Evolutionary conservation across 2,329 filamentous ascomycete species (phyloP), one percentile per base, ranked within the genome.

Genomic region (Lasiodiplodia theobromae): DNA sequence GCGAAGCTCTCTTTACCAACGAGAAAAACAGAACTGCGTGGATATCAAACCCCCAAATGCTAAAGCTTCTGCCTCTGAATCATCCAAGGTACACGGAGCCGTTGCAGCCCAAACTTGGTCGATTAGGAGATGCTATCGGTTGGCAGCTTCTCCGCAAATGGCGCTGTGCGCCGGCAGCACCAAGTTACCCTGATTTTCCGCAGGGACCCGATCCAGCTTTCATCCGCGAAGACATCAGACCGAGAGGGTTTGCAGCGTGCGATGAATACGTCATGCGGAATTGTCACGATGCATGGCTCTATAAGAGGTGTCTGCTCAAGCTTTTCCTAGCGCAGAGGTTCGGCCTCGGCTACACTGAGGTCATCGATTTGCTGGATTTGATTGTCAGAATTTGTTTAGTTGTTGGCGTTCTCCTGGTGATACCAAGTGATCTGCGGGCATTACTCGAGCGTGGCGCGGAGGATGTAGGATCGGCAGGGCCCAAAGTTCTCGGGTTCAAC

Each of bases 21-120:
- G 80, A 86, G 54, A 87, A 88, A 69, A 90, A 85, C 71, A 80
- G 82, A 49, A 92, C 89, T 0, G 75, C 90, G 8, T 85, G 82
- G 79, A 77, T 90, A 11, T 87, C 88, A 6, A 82, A 82, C 14
- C 85, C 86, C 0, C 81, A 87, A 14, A 3, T 25, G 12, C 7
- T 68, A 28, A 62, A 34, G 18, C 72, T 87, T 1, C 77, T 92
- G 4, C 70, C 74, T 2, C 31, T 74, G 8, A 28, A 10, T 64
- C 78, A 23, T 62, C 78, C 10, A 68, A n/a, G 72, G 70, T 38
- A 69, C 5, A 14, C 63, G 31, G 14, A 25, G 62, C 5, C 31
- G 6, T 31, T 56, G 18, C 38, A 23, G 38, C n/a, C 21, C 44
- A 21, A 14, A n/a, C 16, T 37, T 11, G 12, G 57, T n/a, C 16